Percentiles rank a stretch among this genome's conserved stretches.
phyloP scores from a whole-genome alignment of 2,329 filamentous ascomycete species.

The Cyclaneusma minus region DNA sequence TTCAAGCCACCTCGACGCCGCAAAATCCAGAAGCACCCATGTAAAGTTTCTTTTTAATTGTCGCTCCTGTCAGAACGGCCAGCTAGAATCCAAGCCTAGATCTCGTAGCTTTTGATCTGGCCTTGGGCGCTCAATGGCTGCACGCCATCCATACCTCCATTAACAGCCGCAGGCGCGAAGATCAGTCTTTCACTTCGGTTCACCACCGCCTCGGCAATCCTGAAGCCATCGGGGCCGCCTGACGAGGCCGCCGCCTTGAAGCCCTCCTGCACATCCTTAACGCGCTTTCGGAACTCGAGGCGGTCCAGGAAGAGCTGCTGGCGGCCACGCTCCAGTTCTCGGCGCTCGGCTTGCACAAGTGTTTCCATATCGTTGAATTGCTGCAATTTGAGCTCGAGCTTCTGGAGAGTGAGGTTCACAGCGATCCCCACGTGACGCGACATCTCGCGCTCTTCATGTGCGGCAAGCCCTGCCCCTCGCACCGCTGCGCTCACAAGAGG shows the following conservation, averaged over 20 bases:
- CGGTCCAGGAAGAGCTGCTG: slow-evolving; percentile 91
- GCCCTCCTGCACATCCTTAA: slow-evolving; percentile 66
- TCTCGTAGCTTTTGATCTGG: slow-evolving; percentile 41
- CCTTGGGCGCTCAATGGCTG: slow-evolving; percentile 39
- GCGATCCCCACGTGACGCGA: slow-evolving; percentile 83
- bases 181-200: slow-evolving; percentile 33
- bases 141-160: slow-evolving; percentile 18
- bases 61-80: too few relatives aligned
- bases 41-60: too few relatives aligned
- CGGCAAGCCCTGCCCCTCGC: slow-evolving; percentile 74
- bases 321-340: slow-evolving; percentile 79
- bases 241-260: slow-evolving; percentile 33
- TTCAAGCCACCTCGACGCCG: too few relatives aligned
- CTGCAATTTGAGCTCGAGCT: slow-evolving; percentile 86
- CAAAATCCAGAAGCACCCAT: too few relatives aligned
- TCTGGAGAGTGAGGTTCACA: slow-evolving; percentile 87
- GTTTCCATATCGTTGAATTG: slow-evolving; percentile 96
- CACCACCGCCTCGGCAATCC: slow-evolving; percentile 19
- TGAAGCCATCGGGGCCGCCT: slow-evolving; percentile 21
- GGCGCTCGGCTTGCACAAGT: slow-evolving; percentile 77
- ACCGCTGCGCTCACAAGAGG: slow-evolving; percentile 77
- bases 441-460: slow-evolving; percentile 94
- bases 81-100: too few relatives aligned
- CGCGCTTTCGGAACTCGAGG: slow-evolving; percentile 74
- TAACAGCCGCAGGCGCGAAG: slow-evolving; percentile 27